A percentile compares a stretch with the other conserved stretches of the same genome.
These are phyloP conservation scores for Ceratopteris richardii DNA, from an alignment of 75 land plant genomes.

Conservation along the genomic window DNA sequence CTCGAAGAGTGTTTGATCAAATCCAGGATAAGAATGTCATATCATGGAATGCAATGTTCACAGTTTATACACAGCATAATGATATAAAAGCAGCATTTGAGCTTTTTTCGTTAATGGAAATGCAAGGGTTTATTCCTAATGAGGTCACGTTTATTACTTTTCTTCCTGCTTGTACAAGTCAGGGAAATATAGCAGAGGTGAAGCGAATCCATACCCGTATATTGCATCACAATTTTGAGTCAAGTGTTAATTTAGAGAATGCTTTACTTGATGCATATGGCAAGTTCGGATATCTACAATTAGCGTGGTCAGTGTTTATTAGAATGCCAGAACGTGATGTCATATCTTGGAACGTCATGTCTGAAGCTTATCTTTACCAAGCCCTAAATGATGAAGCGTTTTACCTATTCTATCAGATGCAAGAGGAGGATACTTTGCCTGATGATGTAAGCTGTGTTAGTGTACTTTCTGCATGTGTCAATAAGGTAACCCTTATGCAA, in stretches of 20 bases:
- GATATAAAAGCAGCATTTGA: too few species aligned
- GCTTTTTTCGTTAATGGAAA: too few species aligned
- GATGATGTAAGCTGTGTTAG: conserved; percentile 24
- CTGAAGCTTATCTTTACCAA: conserved; percentile 6
- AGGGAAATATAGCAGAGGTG: too few species aligned
- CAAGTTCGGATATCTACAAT: not conserved
- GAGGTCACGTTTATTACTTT: too few species aligned
- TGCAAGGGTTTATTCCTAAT: too few species aligned
- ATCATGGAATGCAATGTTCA: conserved; percentile 52
- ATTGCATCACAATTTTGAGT: too few species aligned
- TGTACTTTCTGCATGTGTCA: conserved; percentile 31
- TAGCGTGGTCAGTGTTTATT: conserved; percentile 24
- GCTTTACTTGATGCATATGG: conserved; percentile 24
- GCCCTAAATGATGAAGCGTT: conserved; percentile 7
- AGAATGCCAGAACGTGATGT: conserved; percentile 21
- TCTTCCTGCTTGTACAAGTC: too few species aligned
- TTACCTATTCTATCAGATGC: conserved; percentile 8
- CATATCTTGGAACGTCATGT: conserved; percentile 23
- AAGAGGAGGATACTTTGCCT: conserved; percentile 9
- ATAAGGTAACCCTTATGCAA: conserved; percentile 7
- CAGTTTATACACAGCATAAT: conserved; percentile 25
- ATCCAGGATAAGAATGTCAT: conserved; percentile 2
- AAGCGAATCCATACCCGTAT: too few species aligned
- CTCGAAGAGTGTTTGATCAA: conserved; percentile 9
- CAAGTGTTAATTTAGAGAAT: not conserved